Base-by-base conservation (phyloP, 345 rosid species). In the Cardiospermum halicacabum region DNA sequence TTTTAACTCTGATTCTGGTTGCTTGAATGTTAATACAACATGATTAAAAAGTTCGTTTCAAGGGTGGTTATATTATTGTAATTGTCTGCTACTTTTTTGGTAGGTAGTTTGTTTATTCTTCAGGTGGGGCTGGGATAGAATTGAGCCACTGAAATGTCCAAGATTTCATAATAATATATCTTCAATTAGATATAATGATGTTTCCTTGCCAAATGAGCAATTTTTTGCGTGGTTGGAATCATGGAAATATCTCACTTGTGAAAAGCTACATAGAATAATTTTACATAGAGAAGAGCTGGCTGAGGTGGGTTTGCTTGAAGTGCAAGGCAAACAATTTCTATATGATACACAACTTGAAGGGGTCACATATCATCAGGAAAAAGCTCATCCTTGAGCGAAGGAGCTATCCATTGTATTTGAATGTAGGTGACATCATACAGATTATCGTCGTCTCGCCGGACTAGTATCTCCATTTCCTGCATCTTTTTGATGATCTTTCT, bases 341-440 rank as follows among this genome's bases (percentile, higher is more conserved):
- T 22, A 11, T 15, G n/a, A n/a, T n/a, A 16, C 15, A 37, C 12
- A 39, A 34, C 42, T 55, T 12, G 24, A 61, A 62, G 15, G 8
- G 27, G 34, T 70, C 34, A 73, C 3, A 74, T 55, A 6, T 75
- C 83, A 16, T 84, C 96, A 27, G 96, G 96, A 77, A 91, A 87
- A 53, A 85, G 64, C 58, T 85, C 96, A 18, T 89, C 89, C 60
- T 92, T 91, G n/a, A 94, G 84, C 1, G 86, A 58, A 43, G 96
- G 97, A 65, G 97, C 89, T 69, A 89, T 91, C 97, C 99, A 89
- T 47, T 94, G 99, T 53, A 91, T 94, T 72, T 94, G 99, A 65
- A 91, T 85, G 30, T 84, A 82, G 5, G 99, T 87, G 43, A 87
- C 82, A 49, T 89, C 97, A 91, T 91, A 89, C 2, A 89, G 79